Evolutionary conservation across 495 filamentous ascomycete genomes (phyloP).

Genomic region (Acidomyces sp.): DNA sequence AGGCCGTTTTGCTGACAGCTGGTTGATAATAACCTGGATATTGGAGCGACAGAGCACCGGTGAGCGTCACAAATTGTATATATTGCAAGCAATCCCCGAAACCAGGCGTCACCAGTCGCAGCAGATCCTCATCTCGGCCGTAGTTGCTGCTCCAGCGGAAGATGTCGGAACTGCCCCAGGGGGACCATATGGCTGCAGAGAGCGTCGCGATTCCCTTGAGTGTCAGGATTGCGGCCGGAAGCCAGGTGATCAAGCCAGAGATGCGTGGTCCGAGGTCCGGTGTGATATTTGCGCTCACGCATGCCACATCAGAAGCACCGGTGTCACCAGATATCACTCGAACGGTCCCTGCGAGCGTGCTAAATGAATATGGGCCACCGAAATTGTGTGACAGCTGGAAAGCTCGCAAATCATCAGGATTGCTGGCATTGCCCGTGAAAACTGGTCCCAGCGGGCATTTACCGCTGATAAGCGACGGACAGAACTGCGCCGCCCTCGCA

Average conservation of each 20-base stretch:
- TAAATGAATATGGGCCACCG: constrained; percentile 68
- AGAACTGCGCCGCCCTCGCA: constrained; percentile 43
- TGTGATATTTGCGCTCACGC: constrained; percentile 66
- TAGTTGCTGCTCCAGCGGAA: constrained; percentile 96
- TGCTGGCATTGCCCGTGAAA: constrained; percentile 45
- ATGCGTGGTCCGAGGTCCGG: constrained; percentile 58
- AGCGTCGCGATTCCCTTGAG: constrained; percentile 70
- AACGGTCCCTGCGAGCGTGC: constrained; percentile 60
- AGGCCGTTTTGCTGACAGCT: constrained; percentile 69
- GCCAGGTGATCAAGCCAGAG: constrained; percentile 55
- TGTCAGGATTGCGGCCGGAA: constrained; percentile 65
- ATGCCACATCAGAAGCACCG: constrained; percentile 51
- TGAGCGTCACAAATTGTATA: constrained; percentile 82
- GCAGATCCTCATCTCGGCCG: constrained; percentile 80
- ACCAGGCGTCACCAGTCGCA: constrained; percentile 86
- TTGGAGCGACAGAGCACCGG: constrained; percentile 68
- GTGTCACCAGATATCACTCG: constrained; percentile 60
- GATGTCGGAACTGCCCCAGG: constrained; percentile 79
- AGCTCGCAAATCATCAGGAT: constrained; percentile 45
- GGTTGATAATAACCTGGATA: constrained; percentile 96
- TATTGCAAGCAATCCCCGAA: constrained; percentile 97
- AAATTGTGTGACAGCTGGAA: constrained; percentile 71
- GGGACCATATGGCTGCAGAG: constrained; percentile 74
- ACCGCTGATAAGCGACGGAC: constrained; percentile 45
- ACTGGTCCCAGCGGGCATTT: constrained; percentile 63